Base-by-base conservation (phyloP, 176 grass and related monocot species). In the Typha latifolia region DNA sequence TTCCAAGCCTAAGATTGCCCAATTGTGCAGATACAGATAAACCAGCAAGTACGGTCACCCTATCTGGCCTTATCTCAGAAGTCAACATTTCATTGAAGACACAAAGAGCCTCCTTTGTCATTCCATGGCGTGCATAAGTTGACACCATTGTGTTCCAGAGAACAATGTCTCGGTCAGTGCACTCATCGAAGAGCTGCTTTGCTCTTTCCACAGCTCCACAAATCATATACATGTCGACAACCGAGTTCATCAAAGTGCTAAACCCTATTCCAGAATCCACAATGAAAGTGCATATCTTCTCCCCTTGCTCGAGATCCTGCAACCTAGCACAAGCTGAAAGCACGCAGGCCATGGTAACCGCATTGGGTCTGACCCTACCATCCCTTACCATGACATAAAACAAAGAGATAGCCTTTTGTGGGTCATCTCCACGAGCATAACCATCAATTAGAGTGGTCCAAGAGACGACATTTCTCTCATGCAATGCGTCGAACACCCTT, bases 101-200 rank as follows among this genome's bases (percentile, higher is more conserved):
- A 55, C 48, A 14, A 56, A 70, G 27, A 53, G 15, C 68, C 49
- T 70, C 49, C 1, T 70, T 55, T 70, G 50, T 18, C 68, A 56
- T 56, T 32, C 67, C 49, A 10, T 32, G 49, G 24, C 24, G 68
- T 8, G 49, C 68, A 56, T 70, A 70, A 34, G 56, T 70, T 70
- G 68, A 56, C 51, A 21, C 49, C 68, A 53, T 57, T 70, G 24
- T 55, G 49, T 70, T 70, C 68, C 68, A 70, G 53, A 70, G 68
- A 56, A 70, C 27, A 70, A 70, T 19, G n/a, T 70, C 26, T 34
- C 68, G 14, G 18, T 26, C 22, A 15, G 12, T 19, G 1, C 68
- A 70, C 31, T 70, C 23, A 55, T 70, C 14, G 19, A 70, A 70
- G 49, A 70, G 49, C 6, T 9, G 22, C 12, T 55, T 51, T 20